Evolutionary conservation across 306 rosid species (phyloP), one percentile per base, ranked within the genome.

Genomic region (Cucurbita pepo): DNA sequence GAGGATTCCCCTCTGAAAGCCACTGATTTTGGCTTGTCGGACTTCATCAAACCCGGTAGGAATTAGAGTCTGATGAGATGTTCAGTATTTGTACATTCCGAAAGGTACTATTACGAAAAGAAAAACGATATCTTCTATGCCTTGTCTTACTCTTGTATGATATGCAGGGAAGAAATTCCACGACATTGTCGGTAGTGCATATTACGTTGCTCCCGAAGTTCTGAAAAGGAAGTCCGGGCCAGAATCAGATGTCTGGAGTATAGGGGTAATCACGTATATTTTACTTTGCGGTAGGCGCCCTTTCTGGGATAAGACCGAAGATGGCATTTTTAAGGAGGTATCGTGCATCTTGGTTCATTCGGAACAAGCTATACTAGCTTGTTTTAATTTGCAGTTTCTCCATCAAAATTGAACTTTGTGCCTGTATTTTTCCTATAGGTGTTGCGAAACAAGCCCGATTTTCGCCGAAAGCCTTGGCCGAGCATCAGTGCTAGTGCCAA

Each of bases 311-410:
- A 95, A 88, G 86, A 95, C 99, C 0, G 99, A 95, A 84, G 99
- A 95, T 84, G 99, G 99, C 77, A 95, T 95, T 83, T 95, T 95
- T 85, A 95, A 91, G 88, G 99, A 95, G 99, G 99, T 95, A 82
- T 59, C 66, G 63, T 80, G 74, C 76, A 56, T 37, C 25, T 40
- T 56, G 7, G 13, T 54, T 41, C 11, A 9, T 54, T 37, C 22
- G 5, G 5, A 25, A 70, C 43, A 58, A 58, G 5, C 30, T 58
- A 6, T 25, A 57, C 0, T 58, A 58, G 41, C 75, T 70, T 10
- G 11, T 69, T 9, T 9, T 15, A 64, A 64, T 69, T 48, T 0
- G 56, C 10, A 71, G 4, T 50, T 9, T 34, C n/a, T 48, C n/a
- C 50, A 18, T 44, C 45, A 63, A 19, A 45, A 75, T 38, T 25